Conservation (phyloP, 805 yeast genomes). For the Suhomyces vadensis region DNA sequence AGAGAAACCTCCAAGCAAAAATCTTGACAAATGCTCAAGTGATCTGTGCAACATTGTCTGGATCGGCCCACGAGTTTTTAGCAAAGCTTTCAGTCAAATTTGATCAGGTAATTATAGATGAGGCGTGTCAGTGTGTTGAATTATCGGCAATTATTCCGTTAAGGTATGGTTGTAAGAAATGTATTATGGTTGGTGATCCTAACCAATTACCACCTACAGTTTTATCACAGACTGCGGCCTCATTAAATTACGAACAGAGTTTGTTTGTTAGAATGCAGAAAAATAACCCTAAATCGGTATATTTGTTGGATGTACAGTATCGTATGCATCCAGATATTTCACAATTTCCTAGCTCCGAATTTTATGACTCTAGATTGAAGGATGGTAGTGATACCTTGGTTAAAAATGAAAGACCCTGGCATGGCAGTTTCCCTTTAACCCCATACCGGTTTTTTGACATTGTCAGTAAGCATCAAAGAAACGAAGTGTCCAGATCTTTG, state of each 20-base stretch:
- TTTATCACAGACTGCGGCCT: conserved; percentile 82
- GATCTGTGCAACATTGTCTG: conserved; percentile 89
- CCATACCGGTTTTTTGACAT: conserved; percentile 83
- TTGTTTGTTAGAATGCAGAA: conserved; percentile 91
- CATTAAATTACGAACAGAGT: conserved; percentile 81
- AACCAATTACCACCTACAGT: conserved; percentile 98
- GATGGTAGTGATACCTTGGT: conserved; percentile 78
- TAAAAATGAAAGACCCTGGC: conserved; percentile 75
- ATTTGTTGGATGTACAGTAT: conserved; percentile 85
- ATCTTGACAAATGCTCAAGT: conserved; percentile 75
- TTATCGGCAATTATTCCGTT: conserved; percentile 88
- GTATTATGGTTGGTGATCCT: conserved; percentile 98
- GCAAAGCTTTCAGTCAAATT: conserved; percentile 73
- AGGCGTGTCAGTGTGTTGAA: conserved; percentile 97
- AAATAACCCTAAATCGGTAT: conserved; percentile 57
- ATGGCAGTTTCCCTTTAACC: conserved; percentile 49
- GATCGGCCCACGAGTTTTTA: conserved; percentile 88
- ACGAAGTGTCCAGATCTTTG: conserved; percentile 65
- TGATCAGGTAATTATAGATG: conserved; percentile 91
- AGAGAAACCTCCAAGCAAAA: conserved; percentile 71
- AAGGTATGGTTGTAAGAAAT: conserved; percentile 83
- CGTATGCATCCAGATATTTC: conserved; percentile 96
- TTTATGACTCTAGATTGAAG: conserved; percentile 67
- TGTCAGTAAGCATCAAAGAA: conserved; percentile 60
- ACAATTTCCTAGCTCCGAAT: conserved; percentile 78